phyloP scores from a whole-genome alignment of 2,329 filamentous ascomycete genomes.

The Fusarium graminum region DNA sequence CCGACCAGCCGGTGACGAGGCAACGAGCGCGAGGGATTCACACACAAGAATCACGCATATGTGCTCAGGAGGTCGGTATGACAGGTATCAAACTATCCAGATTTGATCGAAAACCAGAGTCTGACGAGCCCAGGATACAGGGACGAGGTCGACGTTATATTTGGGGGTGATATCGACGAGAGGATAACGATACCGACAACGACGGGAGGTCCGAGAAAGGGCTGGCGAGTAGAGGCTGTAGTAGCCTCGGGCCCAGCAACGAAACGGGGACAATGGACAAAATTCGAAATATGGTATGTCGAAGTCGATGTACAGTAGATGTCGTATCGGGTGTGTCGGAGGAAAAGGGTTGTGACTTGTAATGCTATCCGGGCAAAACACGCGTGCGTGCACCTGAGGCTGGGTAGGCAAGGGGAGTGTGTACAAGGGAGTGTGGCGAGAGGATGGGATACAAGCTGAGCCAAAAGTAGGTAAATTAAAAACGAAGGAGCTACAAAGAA shows the following conservation, averaged over 20 bases:
- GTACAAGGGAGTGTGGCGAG: constrained; percentile 36
- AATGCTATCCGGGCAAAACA: constrained; percentile 12
- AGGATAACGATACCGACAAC: constrained; percentile 13
- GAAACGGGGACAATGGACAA: constrained; percentile 15
- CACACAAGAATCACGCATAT: constrained; percentile 11
- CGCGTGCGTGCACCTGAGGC: constrained; percentile 27
- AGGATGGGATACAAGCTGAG: constrained; percentile 7
- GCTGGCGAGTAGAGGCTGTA: constrained; percentile 21
- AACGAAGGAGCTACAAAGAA: constrained; percentile 8
- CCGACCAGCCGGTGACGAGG: constrained; percentile 6
- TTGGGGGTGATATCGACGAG: constrained; percentile 3
- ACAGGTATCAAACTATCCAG: constrained; percentile 5
- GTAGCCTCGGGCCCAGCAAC: constrained; percentile 19
- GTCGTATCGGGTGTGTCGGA: constrained; percentile 23
- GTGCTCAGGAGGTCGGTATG: neutral
- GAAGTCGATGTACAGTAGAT: constrained; percentile 14
- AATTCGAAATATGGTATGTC: constrained; percentile 8
- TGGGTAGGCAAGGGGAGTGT: constrained; percentile 35
- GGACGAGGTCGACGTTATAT: neutral
- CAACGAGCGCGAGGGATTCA: constrained; percentile 21
- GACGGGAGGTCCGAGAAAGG: constrained; percentile 17
- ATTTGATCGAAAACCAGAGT: neutral
- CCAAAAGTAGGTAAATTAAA: constrained; percentile 9
- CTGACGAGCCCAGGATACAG: neutral
- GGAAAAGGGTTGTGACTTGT: constrained; percentile 19